phyloP scores from a whole-genome alignment of 2,329 filamentous ascomycete genomes.

The Capronia americana region DNA sequence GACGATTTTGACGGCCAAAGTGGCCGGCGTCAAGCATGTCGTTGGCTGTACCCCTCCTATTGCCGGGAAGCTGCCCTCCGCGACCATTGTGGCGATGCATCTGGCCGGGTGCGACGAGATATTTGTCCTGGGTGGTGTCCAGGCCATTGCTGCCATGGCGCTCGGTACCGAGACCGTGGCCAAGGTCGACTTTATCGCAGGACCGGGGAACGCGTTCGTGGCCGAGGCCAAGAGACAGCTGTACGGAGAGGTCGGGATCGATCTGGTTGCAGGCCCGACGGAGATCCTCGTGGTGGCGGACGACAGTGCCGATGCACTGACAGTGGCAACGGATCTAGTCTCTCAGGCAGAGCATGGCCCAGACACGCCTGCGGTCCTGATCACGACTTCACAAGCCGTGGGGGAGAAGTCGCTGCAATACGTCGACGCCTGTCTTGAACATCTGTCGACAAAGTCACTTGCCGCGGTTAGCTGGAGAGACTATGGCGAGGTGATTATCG shows the following conservation, averaged over 20 bases:
- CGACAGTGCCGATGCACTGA: constrained; percentile 54
- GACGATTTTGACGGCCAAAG: constrained; percentile 63
- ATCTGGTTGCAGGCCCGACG: constrained; percentile 61
- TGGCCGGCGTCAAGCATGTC: constrained; percentile 58
- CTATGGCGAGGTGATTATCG: constrained; percentile 56
- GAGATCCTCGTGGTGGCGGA: constrained; percentile 61
- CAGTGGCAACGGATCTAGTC: constrained; percentile 55
- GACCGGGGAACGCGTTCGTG: constrained; percentile 62
- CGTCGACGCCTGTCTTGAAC: constrained; percentile 49
- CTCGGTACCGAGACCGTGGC: constrained; percentile 56
- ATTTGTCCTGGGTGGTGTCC: constrained; percentile 60
- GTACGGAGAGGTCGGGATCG: constrained; percentile 62
- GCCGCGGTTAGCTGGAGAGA: constrained; percentile 54
- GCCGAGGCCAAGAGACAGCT: constrained; percentile 62
- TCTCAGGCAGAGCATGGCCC: constrained; percentile 61
- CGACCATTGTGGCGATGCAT: constrained; percentile 59
- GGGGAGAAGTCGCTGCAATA: constrained; percentile 48
- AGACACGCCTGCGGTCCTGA: constrained; percentile 58
- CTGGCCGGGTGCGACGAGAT: constrained; percentile 60
- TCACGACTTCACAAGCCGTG: constrained; percentile 55
- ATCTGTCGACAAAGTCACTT: constrained; percentile 52
- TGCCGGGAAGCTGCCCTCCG: constrained; percentile 54
- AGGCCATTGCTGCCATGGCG: constrained; percentile 61
- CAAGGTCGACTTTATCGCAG: constrained; percentile 61
- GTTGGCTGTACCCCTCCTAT: constrained; percentile 61